Evolutionary conservation across 345 rosid genomes (phyloP).

Genomic region (Euclidium syriacum): DNA sequence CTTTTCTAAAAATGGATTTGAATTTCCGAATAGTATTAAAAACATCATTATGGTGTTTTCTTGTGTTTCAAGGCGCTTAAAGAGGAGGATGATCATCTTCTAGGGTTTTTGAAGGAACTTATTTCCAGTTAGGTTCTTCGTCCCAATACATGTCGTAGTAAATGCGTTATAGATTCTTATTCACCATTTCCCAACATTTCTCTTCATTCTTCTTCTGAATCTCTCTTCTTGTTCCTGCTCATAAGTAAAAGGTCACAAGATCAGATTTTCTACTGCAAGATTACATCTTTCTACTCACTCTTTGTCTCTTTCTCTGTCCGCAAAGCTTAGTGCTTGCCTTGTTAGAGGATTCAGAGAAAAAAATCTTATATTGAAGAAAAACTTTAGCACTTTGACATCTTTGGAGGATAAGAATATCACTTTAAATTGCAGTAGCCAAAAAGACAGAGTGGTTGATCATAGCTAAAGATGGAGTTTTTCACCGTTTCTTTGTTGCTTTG

Average conservation of each 20-base stretch:
- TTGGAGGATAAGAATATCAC: conserved; percentile 52
- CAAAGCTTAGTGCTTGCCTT: conserved; percentile 38
- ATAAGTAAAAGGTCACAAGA: background rate
- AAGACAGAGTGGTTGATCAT: background rate
- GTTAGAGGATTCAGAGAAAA: conserved; percentile 52
- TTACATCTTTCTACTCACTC: background rate
- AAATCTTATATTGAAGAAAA: conserved; percentile 72
- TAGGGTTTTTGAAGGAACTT: conserved; percentile 51
- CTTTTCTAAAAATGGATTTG: no score
- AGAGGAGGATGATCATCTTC: conserved; percentile 54
- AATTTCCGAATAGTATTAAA: no score
- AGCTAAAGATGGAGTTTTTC: background rate
- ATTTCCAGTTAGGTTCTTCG: conserved; percentile 73
- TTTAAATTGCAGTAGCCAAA: conserved; percentile 39
- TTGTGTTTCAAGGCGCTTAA: background rate
- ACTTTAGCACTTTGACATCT: conserved; percentile 64
- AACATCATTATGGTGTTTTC: background rate
- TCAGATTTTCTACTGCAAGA: background rate
- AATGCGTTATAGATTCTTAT: conserved; percentile 58
- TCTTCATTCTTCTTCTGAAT: conserved; percentile 62
- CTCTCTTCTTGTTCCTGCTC: conserved; percentile 48
- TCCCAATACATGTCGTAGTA: conserved; percentile 89
- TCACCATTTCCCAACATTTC: conserved; percentile 77
- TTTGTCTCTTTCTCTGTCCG: background rate
- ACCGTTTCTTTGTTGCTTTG: conserved; percentile 66